Evolutionary conservation across 345 rosid species (phyloP), one percentile per base, ranked within the genome.

Genomic region (Excoecaria cochinchinensis): DNA sequence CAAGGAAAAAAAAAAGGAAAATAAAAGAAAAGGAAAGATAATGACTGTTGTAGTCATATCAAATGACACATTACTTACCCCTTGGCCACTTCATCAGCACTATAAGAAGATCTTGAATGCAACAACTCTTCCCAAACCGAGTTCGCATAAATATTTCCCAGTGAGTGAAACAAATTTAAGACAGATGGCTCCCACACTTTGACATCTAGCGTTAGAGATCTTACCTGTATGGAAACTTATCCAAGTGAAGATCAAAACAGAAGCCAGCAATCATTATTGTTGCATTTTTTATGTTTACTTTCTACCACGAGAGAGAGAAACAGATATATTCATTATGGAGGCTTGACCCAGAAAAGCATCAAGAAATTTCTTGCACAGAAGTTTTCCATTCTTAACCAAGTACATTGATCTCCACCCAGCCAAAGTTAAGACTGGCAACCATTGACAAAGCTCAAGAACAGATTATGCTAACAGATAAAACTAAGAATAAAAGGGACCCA

Each of bases 131-230:
- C 97, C 97, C 95, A 90, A 64, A 92, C 74, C n/a, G 91, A 84
- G 82, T 92, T 92, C 56, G 89, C 90, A 82, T 80, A 87, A 59
- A 77, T 17, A 61, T 92, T 90, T 67, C 97, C 95, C 78, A 92
- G 81, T 71, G 95, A 85, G 58, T 89, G 93, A 87, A 92, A 92
- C 70, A 92, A 74, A 73, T 82, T 82, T 85, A 92, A 69, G 42
- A 92, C 88, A 24, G 95, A 92, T 59, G 92, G 91, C 72, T 90
- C 92, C 97, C 97, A 89, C 70, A 86, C 97, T 86, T 88, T 91
- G 56, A 91, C 91, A 75, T 91, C 93, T 71, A 89, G 97, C 51
- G 87, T 91, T 71, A 91, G 84, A 38, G 97, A 89, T 68, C 97
- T 87, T 78, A 91, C 92, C 97, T 89, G 87, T 81, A 79, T 51